Evolutionary conservation across 495 filamentous ascomycete genomes (phyloP).

Genomic region (Aspergillus diversus): DNA sequence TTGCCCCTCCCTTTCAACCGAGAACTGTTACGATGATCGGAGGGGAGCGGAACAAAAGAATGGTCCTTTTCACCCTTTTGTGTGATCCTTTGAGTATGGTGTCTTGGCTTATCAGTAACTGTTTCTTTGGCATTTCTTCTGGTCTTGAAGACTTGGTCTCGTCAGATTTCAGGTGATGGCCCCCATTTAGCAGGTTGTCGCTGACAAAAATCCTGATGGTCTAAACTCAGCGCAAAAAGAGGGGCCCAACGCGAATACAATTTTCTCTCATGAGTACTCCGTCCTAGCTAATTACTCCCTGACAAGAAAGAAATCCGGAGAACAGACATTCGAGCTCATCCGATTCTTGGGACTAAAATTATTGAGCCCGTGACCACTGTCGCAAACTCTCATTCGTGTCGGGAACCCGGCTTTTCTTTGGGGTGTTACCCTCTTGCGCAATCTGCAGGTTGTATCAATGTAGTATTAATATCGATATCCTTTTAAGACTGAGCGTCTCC

Average conservation of each 20-base stretch:
- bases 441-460: constrained; percentile 12
- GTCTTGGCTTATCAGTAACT: constrained; percentile 12
- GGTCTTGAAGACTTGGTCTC: constrained; percentile 14
- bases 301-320: constrained; percentile 18
- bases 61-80: constrained; percentile 19
- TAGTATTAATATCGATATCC: constrained; percentile 12
- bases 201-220: constrained; percentile 26
- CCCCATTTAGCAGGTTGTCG: constrained; percentile 16
- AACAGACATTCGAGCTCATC: constrained; percentile 9
- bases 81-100: constrained; percentile 13
- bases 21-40: constrained; percentile 7
- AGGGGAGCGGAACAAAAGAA: constrained; percentile 5
- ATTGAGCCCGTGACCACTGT: constrained; percentile 23
- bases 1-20: neutral
- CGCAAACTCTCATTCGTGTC: constrained; percentile 20
- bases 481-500: constrained; percentile 5
- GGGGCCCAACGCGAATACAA: constrained; percentile 12
- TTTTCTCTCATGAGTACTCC: constrained; percentile 14
- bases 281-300: constrained; percentile 15
- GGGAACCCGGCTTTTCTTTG: constrained; percentile 19
- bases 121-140: neutral
- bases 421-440: constrained; percentile 8
- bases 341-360: constrained; percentile 10
- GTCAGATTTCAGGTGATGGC: constrained; percentile 18
- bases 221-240: constrained; percentile 16